Base-by-base conservation (phyloP, 2,329 filamentous ascomycete genomes). In the Fusarium sp. region DNA sequence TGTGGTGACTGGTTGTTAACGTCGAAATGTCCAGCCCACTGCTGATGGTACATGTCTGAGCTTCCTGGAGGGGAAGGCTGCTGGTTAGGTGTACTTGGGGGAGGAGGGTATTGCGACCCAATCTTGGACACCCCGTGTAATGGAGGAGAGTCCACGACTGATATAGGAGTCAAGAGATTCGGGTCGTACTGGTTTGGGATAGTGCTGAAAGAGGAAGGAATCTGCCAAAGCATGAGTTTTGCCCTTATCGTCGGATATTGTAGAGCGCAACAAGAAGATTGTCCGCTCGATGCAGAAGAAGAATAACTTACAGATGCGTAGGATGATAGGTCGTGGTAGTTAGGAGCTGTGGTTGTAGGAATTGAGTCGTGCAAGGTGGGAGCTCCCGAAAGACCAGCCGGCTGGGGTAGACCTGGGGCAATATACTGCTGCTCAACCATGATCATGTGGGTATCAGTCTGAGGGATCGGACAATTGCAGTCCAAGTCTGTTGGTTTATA, bases 151-250 rank as follows among this genome's bases (percentile, higher is more conserved):
- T 79, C 82, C 59, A 81, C 79, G 50, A 80, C 79, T 49, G 86
- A 87, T n/a, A 83, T 82, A 27, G 86, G 86, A n/a, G 86, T 87
- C 51, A 86, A 77, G 59, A 87, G 78, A 46, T 79, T 80, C 40
- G 81, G 75, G 68, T 86, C 84, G 77, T 80, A 83, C 66, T 79
- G 73, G 74, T 75, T 56, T 71, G 77, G 66, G 73, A 79, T 54
- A 32, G 51, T 72, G 64, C 63, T 75, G 71, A 80, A 81, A n/a
- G 80, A 71, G 10, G 71, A 63, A 42, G 70, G 67, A 40, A 76
- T 74, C 74, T 76, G 59, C 44, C 50, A n/a, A 51, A 42, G 38
- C 27, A 40, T 70, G 45, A 72, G 69, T 44, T 34, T 53, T 32
- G 45, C 50, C 42, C 27, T 43, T 32, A 42, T 45, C 44, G 29